Evolutionary conservation across 371 early-diverging fungal species (phyloP), one percentile per base, ranked within the genome.

Genomic region (Mortierella sp.): DNA sequence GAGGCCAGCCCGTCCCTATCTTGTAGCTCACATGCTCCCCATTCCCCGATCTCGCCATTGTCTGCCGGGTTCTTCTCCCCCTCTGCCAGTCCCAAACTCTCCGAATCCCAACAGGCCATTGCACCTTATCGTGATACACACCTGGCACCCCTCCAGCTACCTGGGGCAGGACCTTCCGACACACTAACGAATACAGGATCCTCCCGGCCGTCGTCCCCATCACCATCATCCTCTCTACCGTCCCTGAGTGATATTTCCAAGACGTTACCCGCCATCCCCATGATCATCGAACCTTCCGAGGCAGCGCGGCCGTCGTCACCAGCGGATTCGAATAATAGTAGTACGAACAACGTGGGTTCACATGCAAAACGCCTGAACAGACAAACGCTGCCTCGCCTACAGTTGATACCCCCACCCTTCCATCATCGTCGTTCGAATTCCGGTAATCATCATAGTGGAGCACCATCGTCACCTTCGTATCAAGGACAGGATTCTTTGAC

Each of bases 281-380:
- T 60, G 60, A 75, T 75, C 47, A 63, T 75, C 1, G 75, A 75
- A 31, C 75, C 75, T 2, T 56, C 64, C 21, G 56, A 60, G 11
- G 28, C 50, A 19, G 23, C 34, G 34, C 26, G 21, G 23, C 14
- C 64, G 48, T 43, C 61, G 31, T 28, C 63, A 31, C 42, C 58
- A 30, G 37, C 43, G 17, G 28, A 55, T 21, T 12, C 54, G 23
- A 24, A 31, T 46, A 50, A 34, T 7, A 62, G 50, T n/a, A 9
- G 52, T 34, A 23, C 47, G n/a, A n/a, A n/a, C n/a, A n/a, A n/a
- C 6, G 32, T 51, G 8, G 56, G 64, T 2, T 56, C 63, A 6
- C 55, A 64, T 43, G 31, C 70, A 60, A 79, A 60, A 23, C 61
- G 66, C n/a, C 47, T 70, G 54, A 63, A 63, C 27, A 55, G 59